phyloP scores from a whole-genome alignment of 768 basidiomycete species.

The Phlebiopsis flavidoalba region DNA sequence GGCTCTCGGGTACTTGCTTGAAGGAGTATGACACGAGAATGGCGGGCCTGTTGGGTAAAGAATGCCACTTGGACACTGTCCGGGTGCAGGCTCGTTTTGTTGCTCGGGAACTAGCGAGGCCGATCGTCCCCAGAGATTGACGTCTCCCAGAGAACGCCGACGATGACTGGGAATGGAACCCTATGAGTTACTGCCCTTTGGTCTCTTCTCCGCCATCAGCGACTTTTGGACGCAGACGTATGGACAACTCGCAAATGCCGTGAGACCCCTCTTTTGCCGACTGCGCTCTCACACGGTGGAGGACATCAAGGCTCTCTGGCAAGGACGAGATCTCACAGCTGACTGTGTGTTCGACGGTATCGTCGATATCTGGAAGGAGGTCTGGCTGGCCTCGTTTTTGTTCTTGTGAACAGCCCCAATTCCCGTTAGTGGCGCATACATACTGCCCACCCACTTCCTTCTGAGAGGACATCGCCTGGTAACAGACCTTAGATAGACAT shows the following conservation, averaged over 20 bases:
- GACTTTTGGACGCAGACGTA: constrained; percentile 52
- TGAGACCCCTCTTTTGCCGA: constrained; percentile 51
- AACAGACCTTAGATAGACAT: constrained; percentile 36
- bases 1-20: constrained; percentile 48
- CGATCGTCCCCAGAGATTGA: not conserved
- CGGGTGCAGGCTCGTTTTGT: constrained; percentile 22
- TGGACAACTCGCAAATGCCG: constrained; percentile 37
- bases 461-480: not conserved
- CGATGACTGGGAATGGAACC: constrained; percentile 36
- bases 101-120: not conserved
- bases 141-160: not conserved
- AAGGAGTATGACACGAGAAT: constrained; percentile 52
- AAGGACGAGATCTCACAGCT: constrained; percentile 45
- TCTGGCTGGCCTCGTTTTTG: constrained; percentile 39
- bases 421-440: constrained; percentile 40
- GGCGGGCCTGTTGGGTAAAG: constrained; percentile 45
- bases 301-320: constrained; percentile 52
- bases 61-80: constrained; percentile 51
- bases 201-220: constrained; percentile 55
- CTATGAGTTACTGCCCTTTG: constrained; percentile 42
- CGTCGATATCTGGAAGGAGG: constrained; percentile 48
- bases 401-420: constrained; percentile 36
- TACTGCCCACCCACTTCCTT: not conserved
- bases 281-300: constrained; percentile 43
- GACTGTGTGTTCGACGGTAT: constrained; percentile 50